phyloP scores from a whole-genome alignment of 2,329 filamentous ascomycete genomes.

The Aspergillus bombycis region DNA sequence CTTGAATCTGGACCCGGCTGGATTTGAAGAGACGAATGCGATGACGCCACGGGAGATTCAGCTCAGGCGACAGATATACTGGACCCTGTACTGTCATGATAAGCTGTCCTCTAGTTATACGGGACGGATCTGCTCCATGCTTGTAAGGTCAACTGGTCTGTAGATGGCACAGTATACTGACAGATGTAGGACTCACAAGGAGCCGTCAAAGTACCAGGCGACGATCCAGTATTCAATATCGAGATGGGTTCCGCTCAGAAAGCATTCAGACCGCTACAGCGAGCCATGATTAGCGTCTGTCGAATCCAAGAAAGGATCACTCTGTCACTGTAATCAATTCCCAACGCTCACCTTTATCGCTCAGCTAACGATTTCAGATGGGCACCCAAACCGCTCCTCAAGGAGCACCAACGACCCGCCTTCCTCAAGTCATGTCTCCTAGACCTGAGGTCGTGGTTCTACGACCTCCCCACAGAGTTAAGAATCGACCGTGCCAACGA shows the following conservation, averaged over 20 bases:
- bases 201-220: background rate
- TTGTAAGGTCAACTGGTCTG: constrained; percentile 27
- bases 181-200: background rate
- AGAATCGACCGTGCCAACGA: constrained; percentile 29
- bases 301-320: constrained; percentile 32
- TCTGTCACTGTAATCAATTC: constrained; percentile 28
- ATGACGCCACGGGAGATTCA: constrained; percentile 34
- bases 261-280: background rate
- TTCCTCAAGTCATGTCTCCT: constrained; percentile 37
- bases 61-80: constrained; percentile 40
- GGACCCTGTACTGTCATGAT: constrained; percentile 41
- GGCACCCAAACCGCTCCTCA: constrained; percentile 32
- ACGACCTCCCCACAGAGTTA: constrained; percentile 36
- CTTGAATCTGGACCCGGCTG: constrained; percentile 38
- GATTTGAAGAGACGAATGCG: constrained; percentile 28
- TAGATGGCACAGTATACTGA: background rate
- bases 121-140: constrained; percentile 39
- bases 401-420: constrained; percentile 22
- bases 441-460: constrained; percentile 40
- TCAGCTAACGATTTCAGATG: constrained; percentile 23
- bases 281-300: background rate
- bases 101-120: constrained; percentile 41
- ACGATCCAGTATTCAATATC: constrained; percentile 14
- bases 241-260: constrained; percentile 22
- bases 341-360: background rate